These are phyloP conservation scores for Diutina catenulata DNA, from an alignment of 1,139 yeast genomes.

Conservation along the genomic window DNA sequence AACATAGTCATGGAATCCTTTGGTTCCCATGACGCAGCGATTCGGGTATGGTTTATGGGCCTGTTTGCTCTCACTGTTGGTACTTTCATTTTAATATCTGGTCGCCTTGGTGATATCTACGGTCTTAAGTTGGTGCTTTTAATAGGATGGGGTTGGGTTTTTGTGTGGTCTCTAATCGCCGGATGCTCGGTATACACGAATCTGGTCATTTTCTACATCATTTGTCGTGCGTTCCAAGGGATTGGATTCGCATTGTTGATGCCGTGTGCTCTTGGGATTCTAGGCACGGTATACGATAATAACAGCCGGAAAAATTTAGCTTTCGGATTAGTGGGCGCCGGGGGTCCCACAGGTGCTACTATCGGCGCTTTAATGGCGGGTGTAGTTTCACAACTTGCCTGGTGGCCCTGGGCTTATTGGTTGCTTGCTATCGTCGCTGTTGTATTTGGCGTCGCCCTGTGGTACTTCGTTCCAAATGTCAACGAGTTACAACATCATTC, in stretches of 20 bases:
- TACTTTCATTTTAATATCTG: conserved; percentile 39
- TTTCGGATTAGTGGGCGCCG: conserved; percentile 40
- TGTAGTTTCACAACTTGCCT: conserved; percentile 25
- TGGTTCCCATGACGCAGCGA: conserved; percentile 9
- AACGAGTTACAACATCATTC: conserved; percentile 7
- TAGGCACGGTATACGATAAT: conserved; percentile 35
- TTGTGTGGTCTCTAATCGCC: conserved; percentile 33
- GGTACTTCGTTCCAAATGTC: conserved; percentile 21
- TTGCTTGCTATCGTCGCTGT: conserved; percentile 26
- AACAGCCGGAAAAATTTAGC: conserved; percentile 39
- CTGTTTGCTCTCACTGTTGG: conserved; percentile 46
- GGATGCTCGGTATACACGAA: conserved; percentile 35
- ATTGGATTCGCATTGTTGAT: conserved; percentile 40
- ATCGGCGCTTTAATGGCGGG: conserved; percentile 39
- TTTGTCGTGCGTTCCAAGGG: conserved; percentile 44
- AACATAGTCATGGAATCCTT: conserved; percentile 23
- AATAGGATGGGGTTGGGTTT: conserved; percentile 33
- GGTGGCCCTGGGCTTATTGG: conserved; percentile 48
- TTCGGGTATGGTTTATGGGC: conserved; percentile 44
- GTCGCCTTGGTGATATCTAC: conserved; percentile 41
- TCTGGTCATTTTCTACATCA: conserved; percentile 33
- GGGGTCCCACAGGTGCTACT: conserved; percentile 45
- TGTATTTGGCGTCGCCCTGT: conserved; percentile 17
- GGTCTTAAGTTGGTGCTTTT: conserved; percentile 33
- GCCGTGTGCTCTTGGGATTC: conserved; percentile 41